Evolutionary conservation across 306 rosid species (phyloP), one percentile per base, ranked within the genome.

Genomic region (Aeschynomene evenia): DNA sequence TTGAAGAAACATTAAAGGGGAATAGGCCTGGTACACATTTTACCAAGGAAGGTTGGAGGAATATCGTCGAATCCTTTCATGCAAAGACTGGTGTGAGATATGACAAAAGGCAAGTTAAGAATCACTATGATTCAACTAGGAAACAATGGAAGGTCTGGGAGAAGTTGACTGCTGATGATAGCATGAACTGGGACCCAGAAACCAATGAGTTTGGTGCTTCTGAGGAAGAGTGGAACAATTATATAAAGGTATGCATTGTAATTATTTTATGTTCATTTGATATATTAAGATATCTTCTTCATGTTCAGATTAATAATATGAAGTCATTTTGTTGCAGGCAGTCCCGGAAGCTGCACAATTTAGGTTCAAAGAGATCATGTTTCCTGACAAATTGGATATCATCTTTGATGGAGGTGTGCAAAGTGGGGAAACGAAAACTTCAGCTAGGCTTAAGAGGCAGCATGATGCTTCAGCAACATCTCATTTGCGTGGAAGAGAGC

Each of bases 161-260:
- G 68, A 85, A 84, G 83, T 75, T 88, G 63, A 73, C 66, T 59
- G 71, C 66, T 56, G 86, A 85, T 33, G 37, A 24, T 69, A 50
- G 46, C 70, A 81, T 88, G 95, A 83, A 85, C 75, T 88, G 95
- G 89, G 84, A 88, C 72, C 77, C 84, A 1, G 63, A 64, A 55
- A 79, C 85, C 70, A 79, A 63, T 24, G 71, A 37, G 29, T 79
- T 85, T 36, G 82, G 83, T 46, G 95, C 91, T 22, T 72, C 81
- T 18, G 79, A 50, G 16, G 79, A 76, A 12, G 85, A 82, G 20
- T 85, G 89, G 89, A 33, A n/a, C 46, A 51, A 76, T 49, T 58
- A 15, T 78, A 68, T 78, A 19, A 49, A 78, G 78, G 82, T 78
- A 78, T 48, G 45, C 58, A 24, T 7, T 5, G 66, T 68, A 26